Base-by-base conservation (phyloP, 1,139 yeast genomes). In the Geotrichum histeridarum region DNA sequence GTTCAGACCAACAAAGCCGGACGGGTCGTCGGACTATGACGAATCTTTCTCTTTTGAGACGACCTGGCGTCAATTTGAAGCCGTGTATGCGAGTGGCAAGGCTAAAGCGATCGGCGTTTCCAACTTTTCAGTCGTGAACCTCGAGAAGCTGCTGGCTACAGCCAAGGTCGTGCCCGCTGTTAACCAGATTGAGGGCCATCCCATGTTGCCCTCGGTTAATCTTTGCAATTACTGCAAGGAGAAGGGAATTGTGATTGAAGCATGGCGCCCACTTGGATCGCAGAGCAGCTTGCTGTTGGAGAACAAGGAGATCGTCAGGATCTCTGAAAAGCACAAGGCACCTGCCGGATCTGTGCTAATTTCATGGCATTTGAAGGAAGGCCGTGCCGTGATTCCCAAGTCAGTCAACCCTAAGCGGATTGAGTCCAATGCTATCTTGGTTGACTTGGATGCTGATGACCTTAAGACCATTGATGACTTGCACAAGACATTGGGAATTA, bases 241-340 rank as follows among this genome's bases (percentile, higher is more conserved):
- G 18, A 73, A 86, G 59, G 78, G 77, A 30, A 85, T 88, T 60
- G 67, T 77, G 18, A 67, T 83, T 53, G 87, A 86, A 68, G 93
- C 93, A 39, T 88, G 85, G 70, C 82, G 89, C 33, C 95, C 96
- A 56, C 77, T 88, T 62, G 95, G 91, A 14, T 79, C 87, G 36
- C 72, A 78, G 14, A 80, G 80, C 54, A 83, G 89, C 17, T 87
- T 90, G n/a, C 68, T 85, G 41, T 73, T 84, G 63, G 67, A 73
- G 51, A 79, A 85, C 63, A 72, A 73, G 48, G 69, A 72, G 1
- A 70, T 87, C 31, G 61, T 66, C 15, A 67, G 72, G 27, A 68
- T 87, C 58, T 89, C 91, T 47, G 72, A 77, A 53, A 77, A 78
- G 61, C 76, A 83, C 67, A 66, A 70, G 33, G 82, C 78, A 39